Conservation (phyloP, 805 yeast species). For the Candida endomychidarum region DNA sequence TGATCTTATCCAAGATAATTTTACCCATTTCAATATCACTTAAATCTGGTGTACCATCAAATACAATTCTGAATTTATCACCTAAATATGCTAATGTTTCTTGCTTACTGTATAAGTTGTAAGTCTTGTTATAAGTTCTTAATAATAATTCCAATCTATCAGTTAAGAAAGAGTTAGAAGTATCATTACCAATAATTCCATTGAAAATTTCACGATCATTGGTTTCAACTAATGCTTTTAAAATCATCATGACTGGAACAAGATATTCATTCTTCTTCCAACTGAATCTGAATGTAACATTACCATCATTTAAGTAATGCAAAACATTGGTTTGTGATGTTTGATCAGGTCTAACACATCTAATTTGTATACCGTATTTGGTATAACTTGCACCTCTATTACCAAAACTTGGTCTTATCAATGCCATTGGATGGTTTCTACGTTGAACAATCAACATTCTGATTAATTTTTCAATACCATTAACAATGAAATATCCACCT, state of each 20-base stretch:
- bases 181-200: slow-evolving; percentile 90
- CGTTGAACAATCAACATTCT: slow-evolving; percentile 98
- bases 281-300: slow-evolving; percentile 92
- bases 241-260: slow-evolving; percentile 88
- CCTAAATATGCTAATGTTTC: slow-evolving; percentile 95
- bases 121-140: slow-evolving; percentile 76
- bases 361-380: slow-evolving; percentile 87
- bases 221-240: slow-evolving; percentile 87
- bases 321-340: slow-evolving; percentile 97
- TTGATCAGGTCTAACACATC: slow-evolving; percentile 95
- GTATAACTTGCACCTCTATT: slow-evolving; percentile 93
- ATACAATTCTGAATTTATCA: slow-evolving; percentile 91
- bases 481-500: slow-evolving; percentile 94
- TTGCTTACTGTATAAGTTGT: slow-evolving; percentile 72
- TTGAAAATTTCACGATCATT: slow-evolving; percentile 95
- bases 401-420: slow-evolving; percentile 89
- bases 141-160: slow-evolving; percentile 95
- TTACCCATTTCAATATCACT: slow-evolving; percentile 90
- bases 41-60: slow-evolving; percentile 84
- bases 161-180: slow-evolving; percentile 86
- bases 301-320: slow-evolving; percentile 94
- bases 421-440: slow-evolving; percentile 97
- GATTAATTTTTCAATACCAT: slow-evolving; percentile 94
- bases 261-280: slow-evolving; percentile 96
- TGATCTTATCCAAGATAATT: slow-evolving; percentile 78